These are phyloP conservation scores for Brassica incana DNA, from an alignment of 345 rosid genomes.

Conservation along the genomic window DNA sequence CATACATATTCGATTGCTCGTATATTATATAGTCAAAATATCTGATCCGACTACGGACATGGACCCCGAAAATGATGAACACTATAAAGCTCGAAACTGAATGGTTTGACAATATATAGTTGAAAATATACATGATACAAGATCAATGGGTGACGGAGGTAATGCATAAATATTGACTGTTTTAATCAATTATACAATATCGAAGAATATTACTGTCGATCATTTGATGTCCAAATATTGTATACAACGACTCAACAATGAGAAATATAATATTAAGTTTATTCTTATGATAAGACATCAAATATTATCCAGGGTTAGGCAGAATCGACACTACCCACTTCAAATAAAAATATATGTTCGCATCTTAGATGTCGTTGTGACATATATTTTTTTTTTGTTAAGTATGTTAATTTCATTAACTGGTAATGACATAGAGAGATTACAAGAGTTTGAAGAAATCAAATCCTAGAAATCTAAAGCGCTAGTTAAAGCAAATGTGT, in stretches of 20 bases:
- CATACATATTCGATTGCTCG: conserved; percentile 3
- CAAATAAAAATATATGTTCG: neutral
- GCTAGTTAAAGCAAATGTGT: no score
- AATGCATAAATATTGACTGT: neutral
- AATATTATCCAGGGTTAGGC: conserved; percentile 11
- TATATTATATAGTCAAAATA: conserved; percentile 30
- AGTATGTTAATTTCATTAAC: no score
- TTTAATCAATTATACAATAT: neutral
- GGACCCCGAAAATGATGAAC: conserved; percentile 12
- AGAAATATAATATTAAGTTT: neutral
- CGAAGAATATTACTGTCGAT: neutral
- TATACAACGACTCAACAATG: neutral
- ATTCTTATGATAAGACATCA: neutral
- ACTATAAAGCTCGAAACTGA: neutral
- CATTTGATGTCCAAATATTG: neutral
- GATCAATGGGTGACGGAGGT: neutral
- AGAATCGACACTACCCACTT: conserved; percentile 8
- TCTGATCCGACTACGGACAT: conserved; percentile 26
- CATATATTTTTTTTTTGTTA: neutral
- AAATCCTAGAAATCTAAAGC: no score
- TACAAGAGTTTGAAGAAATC: no score
- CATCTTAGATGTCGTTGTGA: conserved; percentile 18
- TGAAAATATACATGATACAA: neutral
- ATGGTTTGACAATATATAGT: neutral
- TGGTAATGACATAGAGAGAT: no score